Evolutionary conservation across 2,329 filamentous ascomycete genomes (phyloP).

Genomic region (Tympanopsis confertula): DNA sequence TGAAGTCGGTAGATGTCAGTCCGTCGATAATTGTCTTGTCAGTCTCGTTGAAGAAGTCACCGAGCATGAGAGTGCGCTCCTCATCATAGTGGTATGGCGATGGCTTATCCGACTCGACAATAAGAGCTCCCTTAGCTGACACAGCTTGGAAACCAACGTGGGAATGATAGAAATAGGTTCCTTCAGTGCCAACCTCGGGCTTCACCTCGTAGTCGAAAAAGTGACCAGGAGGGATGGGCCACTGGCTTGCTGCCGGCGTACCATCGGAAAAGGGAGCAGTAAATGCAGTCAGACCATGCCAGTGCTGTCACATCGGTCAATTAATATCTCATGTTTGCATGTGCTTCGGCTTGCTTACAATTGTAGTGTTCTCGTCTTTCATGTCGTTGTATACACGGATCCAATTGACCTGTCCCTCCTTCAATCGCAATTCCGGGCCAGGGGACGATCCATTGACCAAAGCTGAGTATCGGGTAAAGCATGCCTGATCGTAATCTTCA

Average conservation of each 20-base stretch:
- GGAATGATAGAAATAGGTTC: conserved; percentile 59
- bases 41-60: conserved; percentile 43
- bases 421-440: conserved; percentile 33
- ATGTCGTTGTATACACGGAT: conserved; percentile 49
- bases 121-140: conserved; percentile 42
- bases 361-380: conserved; percentile 38
- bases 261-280: conserved; percentile 55
- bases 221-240: conserved; percentile 48
- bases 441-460: conserved; percentile 40
- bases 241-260: conserved; percentile 46
- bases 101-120: conserved; percentile 36
- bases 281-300: conserved; percentile 52
- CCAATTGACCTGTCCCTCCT: conserved; percentile 34
- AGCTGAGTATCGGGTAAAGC: conserved; percentile 25
- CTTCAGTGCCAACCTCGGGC: conserved; percentile 37
- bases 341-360: conserved; percentile 21
- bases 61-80: conserved; percentile 40
- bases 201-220: conserved; percentile 60
- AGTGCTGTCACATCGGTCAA: conserved; percentile 33
- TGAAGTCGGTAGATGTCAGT: conserved; percentile 33
- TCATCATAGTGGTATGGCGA: conserved; percentile 50
- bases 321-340: conserved; percentile 5
- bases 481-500: conserved; percentile 26
- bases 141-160: conserved; percentile 52
- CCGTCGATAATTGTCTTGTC: conserved; percentile 38